Evolutionary conservation across 2,329 filamentous ascomycete genomes (phyloP), one percentile per base, ranked within the genome.

Genomic region (Diaporthe caulivora): DNA sequence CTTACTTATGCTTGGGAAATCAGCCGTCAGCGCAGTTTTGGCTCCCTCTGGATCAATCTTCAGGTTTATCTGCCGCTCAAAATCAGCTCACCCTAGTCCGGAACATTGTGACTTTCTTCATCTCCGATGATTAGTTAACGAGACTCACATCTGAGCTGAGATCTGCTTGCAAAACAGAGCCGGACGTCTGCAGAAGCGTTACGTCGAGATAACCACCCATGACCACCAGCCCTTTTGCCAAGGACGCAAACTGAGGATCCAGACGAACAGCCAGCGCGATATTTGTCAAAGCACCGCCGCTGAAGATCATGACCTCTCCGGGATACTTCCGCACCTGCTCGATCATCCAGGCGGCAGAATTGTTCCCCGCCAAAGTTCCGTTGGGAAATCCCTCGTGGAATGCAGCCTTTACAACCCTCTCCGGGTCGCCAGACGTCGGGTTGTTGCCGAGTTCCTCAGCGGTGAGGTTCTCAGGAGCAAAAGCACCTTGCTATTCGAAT

Each of bases 131-230:
- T 24, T 18, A 31, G 21, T 15, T 18, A 11, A 2, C 9, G 11
- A 42, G 26, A 71, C 78, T 72, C 55, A 78, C 77, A 69, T 80
- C 78, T 3, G 78, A 78, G 60, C 76, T 78, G 58, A 80, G 74
- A 49, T 80, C 79, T 17, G 79, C 77, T 67, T 76, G 76, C 34
- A 75, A 42, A 21, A 67, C 40, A 11, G 77, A 71, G 0, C 76
- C 77, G 21, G 76, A 77, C 6, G 78, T 79, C 76, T 80, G 74
- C 51, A 82, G 76, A 57, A 85, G 78, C 31, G 82, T 84, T 7
- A 82, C 79, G 77, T 88, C 86, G 29, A 87, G 77, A 76, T 86
- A 88, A 2, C 86, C 85, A 70, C 87, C 86, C 86, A 88, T 88
- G 68, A 88, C 82, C 34, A 87, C 81, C 4, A 88, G 79, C 40